A percentile compares a stretch with the other conserved stretches of the same genome.
Evolutionary conservation across 805 yeast genomes (phyloP).

Genomic region (Saturnispora halmiae): DNA sequence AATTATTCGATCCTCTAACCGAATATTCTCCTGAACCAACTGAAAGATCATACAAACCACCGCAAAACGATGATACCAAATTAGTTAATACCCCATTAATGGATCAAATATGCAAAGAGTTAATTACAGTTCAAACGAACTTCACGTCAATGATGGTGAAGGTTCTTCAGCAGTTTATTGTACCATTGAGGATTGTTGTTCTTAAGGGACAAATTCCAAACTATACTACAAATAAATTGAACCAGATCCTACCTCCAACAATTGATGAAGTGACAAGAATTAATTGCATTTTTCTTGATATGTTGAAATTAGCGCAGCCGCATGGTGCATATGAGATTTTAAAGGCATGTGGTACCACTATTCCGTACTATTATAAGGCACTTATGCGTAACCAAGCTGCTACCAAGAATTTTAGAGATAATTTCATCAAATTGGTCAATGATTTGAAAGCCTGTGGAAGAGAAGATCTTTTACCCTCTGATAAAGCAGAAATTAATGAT

Average conservation of each 20-base stretch:
- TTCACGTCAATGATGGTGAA: conserved; percentile 64
- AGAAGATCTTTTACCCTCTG: conserved; percentile 27
- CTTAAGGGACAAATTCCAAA: conserved; percentile 44
- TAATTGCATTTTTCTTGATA: conserved; percentile 74
- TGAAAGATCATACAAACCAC: conserved; percentile 60
- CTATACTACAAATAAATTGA: conserved; percentile 55
- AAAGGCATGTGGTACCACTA: conserved; percentile 69
- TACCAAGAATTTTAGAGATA: conserved; percentile 49
- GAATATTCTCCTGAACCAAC: conserved; percentile 91
- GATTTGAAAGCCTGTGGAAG: conserved; percentile 28
- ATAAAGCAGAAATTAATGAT: conserved; percentile 46
- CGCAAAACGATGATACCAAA: conserved; percentile 23
- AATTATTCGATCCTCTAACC: conserved; percentile 76
- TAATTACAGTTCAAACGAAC: conserved; percentile 62
- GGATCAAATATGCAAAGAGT: conserved; percentile 52
- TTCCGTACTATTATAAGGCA: conserved; percentile 89
- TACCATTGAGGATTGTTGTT: conserved; percentile 68
- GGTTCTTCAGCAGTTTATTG: conserved; percentile 66
- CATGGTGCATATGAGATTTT: conserved; percentile 70
- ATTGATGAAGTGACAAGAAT: conserved; percentile 89
- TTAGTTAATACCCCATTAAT: conserved; percentile 29
- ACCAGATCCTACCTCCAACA: conserved; percentile 85
- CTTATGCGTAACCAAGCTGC: conserved; percentile 94
- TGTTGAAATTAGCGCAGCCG: conserved; percentile 56
- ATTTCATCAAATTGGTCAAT: conserved; percentile 34